Evolutionary conservation across 495 filamentous ascomycete genomes (phyloP).

Genomic region (Achaetomiella virescens): DNA sequence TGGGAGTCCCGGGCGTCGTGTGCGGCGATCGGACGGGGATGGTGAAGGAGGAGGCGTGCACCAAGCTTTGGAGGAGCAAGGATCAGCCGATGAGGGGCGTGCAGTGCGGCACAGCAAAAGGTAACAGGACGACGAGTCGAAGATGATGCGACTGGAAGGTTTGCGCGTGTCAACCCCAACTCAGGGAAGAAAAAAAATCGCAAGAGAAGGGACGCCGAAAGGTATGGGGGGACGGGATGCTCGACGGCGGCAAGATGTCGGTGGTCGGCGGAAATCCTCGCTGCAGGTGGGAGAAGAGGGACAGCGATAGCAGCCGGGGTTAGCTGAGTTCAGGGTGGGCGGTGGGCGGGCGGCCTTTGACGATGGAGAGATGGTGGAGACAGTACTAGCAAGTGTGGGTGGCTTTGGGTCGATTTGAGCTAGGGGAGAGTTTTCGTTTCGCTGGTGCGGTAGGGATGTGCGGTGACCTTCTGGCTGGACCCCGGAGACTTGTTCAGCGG

Average conservation of each 20-base stretch:
- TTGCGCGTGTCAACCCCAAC: not conserved
- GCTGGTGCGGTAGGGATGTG: slow-evolving; percentile 8
- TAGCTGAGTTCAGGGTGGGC: not conserved
- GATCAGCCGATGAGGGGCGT: slow-evolving; percentile 11
- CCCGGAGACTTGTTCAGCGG: not conserved
- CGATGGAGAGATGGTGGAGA: slow-evolving; percentile 17
- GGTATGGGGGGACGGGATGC: not conserved
- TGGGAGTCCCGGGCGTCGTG: not conserved
- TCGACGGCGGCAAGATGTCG: slow-evolving; percentile 13
- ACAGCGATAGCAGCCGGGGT: slow-evolving; percentile 3
- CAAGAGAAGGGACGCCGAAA: not conserved
- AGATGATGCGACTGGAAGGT: not conserved
- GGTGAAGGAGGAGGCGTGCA: not conserved
- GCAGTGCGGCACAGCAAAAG: not conserved
- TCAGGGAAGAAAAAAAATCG: slow-evolving; percentile 6
- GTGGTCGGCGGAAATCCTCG: slow-evolving; percentile 10
- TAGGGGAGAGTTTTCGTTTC: not conserved
- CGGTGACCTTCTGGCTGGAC: slow-evolving; percentile 2
- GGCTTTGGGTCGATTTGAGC: not conserved
- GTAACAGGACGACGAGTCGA: not conserved
- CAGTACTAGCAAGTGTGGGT: slow-evolving; percentile 12
- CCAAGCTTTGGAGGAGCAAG: slow-evolving; percentile 13
- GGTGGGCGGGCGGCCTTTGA: slow-evolving; percentile 11
- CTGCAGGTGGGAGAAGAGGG: slow-evolving; percentile 11
- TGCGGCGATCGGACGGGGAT: slow-evolving; percentile 6